Evolutionary conservation across 2,329 filamentous ascomycete genomes (phyloP).

Genomic region (Sclerotinia sclerotiorum): DNA sequence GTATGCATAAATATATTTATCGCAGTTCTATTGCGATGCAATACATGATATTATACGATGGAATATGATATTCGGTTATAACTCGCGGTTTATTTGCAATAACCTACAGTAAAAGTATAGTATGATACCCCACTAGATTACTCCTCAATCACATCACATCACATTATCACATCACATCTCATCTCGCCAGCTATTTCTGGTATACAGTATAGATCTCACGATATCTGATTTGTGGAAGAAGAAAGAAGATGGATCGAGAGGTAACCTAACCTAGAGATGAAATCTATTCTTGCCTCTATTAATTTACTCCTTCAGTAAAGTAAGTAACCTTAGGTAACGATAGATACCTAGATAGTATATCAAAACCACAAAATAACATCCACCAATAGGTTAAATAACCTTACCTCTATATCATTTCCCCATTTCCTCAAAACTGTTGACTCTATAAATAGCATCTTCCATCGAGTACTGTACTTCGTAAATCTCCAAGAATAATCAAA

Average conservation of each 20-base stretch:
- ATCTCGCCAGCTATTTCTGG: background rate
- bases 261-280: no score
- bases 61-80: background rate
- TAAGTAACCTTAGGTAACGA: background rate
- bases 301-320: background rate
- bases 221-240: background rate
- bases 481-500: background rate
- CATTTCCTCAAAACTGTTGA: background rate
- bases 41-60: background rate
- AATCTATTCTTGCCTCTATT: background rate
- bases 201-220: background rate
- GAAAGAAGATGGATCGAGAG: background rate
- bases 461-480: no score
- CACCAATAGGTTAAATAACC: background rate
- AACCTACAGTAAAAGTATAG: background rate
- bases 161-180: background rate
- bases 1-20: background rate
- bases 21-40: background rate
- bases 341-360: background rate
- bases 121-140: background rate
- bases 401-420: background rate
- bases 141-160: background rate
- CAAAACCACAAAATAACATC: background rate
- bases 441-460: slow-evolving; percentile 9
- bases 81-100: background rate